Percentiles rank a stretch among this genome's conserved stretches.
phyloP scores from a whole-genome alignment of 129 eudicot genomes.

The Smallanthus sonchifolius region DNA sequence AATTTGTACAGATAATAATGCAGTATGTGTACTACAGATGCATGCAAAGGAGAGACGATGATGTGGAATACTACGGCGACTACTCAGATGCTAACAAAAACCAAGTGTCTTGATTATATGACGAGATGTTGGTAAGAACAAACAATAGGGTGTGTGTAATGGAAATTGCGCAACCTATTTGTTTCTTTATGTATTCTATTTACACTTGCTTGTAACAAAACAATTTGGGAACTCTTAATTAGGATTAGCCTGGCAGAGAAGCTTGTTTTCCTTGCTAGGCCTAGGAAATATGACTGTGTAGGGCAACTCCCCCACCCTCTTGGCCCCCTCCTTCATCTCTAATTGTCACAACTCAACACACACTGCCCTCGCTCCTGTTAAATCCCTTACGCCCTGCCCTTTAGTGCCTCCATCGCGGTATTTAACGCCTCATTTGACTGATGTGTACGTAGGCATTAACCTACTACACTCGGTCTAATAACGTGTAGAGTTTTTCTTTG shows the following conservation, averaged over 20 bases:
- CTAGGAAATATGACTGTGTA: too few species aligned
- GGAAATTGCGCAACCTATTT: slow-evolving; percentile 8
- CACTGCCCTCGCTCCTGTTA: too few species aligned
- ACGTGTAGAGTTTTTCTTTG: background rate
- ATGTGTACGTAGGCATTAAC: too few species aligned
- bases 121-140: background rate
- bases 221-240: background rate
- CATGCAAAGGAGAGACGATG: slow-evolving; percentile 28
- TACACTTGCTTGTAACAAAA: slow-evolving; percentile 8
- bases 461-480: too few species aligned
- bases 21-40: slow-evolving; percentile 85
- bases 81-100: slow-evolving; percentile 42
- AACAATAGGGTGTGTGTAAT: slow-evolving; percentile 8
- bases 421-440: too few species aligned
- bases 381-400: too few species aligned
- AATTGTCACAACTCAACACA: too few species aligned
- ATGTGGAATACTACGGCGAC: slow-evolving; percentile 33
- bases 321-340: too few species aligned
- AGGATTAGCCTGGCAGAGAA: too few species aligned
- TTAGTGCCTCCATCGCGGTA: too few species aligned
- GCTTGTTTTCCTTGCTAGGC: too few species aligned
- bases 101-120: slow-evolving; percentile 21
- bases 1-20: slow-evolving; percentile 52
- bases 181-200: background rate
- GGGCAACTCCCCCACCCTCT: too few species aligned